Conservation (phyloP, 352 stramenopile species). For the Phytophthora tentaculata region DNA sequence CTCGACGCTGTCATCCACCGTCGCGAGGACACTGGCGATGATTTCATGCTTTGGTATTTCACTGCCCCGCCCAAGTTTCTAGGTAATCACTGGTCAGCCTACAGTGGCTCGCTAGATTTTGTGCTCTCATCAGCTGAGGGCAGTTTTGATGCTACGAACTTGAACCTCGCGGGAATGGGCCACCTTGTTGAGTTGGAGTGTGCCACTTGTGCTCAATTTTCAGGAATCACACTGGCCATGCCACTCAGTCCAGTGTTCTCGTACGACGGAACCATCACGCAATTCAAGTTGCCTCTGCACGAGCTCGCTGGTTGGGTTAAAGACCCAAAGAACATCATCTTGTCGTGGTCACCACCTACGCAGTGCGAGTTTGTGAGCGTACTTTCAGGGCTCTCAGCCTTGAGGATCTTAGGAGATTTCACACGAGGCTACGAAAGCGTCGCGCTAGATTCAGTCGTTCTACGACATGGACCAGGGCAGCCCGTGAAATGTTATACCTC, state of each 20-base stretch:
- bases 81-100: slow-evolving; percentile 88
- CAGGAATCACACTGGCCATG: slow-evolving; percentile 87
- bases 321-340: slow-evolving; percentile 91
- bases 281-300: slow-evolving; percentile 82
- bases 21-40: slow-evolving; percentile 63
- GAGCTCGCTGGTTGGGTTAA: slow-evolving; percentile 90
- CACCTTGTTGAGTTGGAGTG: slow-evolving; percentile 91
- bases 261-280: slow-evolving; percentile 84
- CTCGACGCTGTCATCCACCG: slow-evolving; percentile 74
- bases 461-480: slow-evolving; percentile 63
- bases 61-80: slow-evolving; percentile 82
- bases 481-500: slow-evolving; percentile 40
- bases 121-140: slow-evolving; percentile 90
- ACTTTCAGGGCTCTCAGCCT: slow-evolving; percentile 79
- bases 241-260: slow-evolving; percentile 74
- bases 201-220: slow-evolving; percentile 79
- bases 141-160: slow-evolving; percentile 80
- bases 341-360: slow-evolving; percentile 65
- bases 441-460: slow-evolving; percentile 83
- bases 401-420: slow-evolving; percentile 93
- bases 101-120: slow-evolving; percentile 91
- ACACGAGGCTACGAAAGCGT: slow-evolving; percentile 91
- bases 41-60: slow-evolving; percentile 91
- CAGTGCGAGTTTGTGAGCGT: slow-evolving; percentile 92
- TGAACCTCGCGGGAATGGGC: slow-evolving; percentile 68